A percentile compares a stretch with the other conserved stretches of the same genome.
phyloP scores from a whole-genome alignment of 768 basidiomycete species.

The Lentinula aciculospora region DNA sequence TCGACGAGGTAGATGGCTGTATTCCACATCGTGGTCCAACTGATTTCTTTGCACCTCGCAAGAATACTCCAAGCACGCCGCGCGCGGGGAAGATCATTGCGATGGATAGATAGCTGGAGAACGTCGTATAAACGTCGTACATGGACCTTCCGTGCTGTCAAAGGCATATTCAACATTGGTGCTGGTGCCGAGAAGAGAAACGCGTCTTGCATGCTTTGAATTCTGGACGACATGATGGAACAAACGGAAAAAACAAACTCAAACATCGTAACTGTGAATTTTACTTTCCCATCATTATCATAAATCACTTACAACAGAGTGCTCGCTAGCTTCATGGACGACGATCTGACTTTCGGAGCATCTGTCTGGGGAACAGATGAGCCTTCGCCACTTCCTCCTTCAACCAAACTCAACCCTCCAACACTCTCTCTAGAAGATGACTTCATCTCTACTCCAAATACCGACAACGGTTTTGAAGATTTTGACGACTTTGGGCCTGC shows the following conservation, averaged over 20 bases:
- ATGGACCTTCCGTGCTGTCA: slow-evolving; percentile 61
- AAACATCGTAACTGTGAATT: slow-evolving; percentile 3
- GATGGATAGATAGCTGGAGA: slow-evolving; percentile 64
- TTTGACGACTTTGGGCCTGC: slow-evolving; percentile 58
- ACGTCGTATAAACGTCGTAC: slow-evolving; percentile 72
- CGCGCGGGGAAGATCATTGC: slow-evolving; percentile 59
- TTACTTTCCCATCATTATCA: background rate
- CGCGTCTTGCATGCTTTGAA: slow-evolving; percentile 21
- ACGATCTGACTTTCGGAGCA: slow-evolving; percentile 66
- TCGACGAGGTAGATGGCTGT: slow-evolving; percentile 56
- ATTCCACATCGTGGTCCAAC: slow-evolving; percentile 71
- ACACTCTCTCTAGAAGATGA: slow-evolving; percentile 10
- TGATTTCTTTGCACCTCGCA: slow-evolving; percentile 68
- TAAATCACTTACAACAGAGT: background rate
- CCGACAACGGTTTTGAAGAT: slow-evolving; percentile 40
- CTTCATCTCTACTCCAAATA: slow-evolving; percentile 12
- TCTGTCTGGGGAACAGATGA: slow-evolving; percentile 65
- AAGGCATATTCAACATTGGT: slow-evolving; percentile 31
- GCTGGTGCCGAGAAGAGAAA: slow-evolving; percentile 64
- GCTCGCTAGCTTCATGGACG: slow-evolving; percentile 44
- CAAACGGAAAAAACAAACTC: background rate
- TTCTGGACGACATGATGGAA: background rate
- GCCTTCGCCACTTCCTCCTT: slow-evolving; percentile 25
- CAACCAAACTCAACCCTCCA: slow-evolving; percentile 17
- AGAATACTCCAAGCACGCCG: slow-evolving; percentile 70